Evolutionary conservation across 768 basidiomycete genomes (phyloP).

Genomic region (Russula earlei): DNA sequence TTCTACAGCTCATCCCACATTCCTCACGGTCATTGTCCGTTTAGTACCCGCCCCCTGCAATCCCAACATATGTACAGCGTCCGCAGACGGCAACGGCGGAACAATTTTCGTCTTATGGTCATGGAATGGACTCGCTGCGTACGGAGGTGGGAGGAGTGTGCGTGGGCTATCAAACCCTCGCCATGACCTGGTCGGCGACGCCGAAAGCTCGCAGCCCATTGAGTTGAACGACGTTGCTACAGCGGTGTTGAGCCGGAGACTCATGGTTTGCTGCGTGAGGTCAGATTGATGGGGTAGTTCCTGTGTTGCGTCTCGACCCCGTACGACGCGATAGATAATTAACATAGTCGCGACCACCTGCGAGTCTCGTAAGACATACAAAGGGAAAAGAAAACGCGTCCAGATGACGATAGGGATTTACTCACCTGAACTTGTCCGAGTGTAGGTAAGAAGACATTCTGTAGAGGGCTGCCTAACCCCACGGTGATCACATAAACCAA

Average conservation of each 20-base stretch:
- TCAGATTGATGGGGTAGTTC: not conserved
- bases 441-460: constrained; percentile 16
- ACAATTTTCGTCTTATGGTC: not conserved
- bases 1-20: not conserved
- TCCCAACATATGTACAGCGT: not conserved
- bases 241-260: not conserved
- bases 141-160: not conserved
- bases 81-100: constrained; percentile 1
- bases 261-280: not conserved
- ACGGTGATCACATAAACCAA: constrained; percentile 17
- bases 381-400: too few relatives aligned
- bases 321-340: constrained; percentile 17
- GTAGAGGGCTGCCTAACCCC: constrained; percentile 14
- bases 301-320: constrained; percentile 1
- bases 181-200: not conserved
- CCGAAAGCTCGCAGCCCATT: not conserved
- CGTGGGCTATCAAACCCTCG: not conserved
- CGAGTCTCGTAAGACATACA: too few relatives aligned
- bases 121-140: not conserved
- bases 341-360: constrained; percentile 18
- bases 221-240: not conserved
- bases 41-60: not conserved
- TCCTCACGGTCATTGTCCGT: not conserved
- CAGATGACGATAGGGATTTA: not conserved
- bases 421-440: constrained; percentile 19